Evolutionary conservation across 2,329 filamentous ascomycete genomes (phyloP).

Genomic region (Botrytis fabae): DNA sequence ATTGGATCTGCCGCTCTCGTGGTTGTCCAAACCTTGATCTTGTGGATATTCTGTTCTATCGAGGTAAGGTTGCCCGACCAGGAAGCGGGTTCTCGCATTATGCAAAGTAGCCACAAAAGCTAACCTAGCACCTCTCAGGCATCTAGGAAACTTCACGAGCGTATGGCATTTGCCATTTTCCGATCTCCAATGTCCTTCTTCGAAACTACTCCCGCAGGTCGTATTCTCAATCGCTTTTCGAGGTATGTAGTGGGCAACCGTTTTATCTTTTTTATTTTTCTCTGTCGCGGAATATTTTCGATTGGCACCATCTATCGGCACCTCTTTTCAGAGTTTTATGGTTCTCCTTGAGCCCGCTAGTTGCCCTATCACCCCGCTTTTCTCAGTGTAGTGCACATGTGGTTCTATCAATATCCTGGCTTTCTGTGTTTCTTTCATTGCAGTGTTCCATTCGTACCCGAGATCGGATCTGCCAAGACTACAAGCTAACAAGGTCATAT

Average conservation of each 20-base stretch:
- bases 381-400: constrained; percentile 9
- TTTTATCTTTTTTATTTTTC: background rate
- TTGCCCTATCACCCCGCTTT: constrained; percentile 1
- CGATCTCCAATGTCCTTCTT: constrained; percentile 98
- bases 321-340: background rate
- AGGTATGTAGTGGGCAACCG: constrained; percentile 55
- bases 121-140: constrained; percentile 53
- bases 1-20: constrained; percentile 82
- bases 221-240: constrained; percentile 95
- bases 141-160: constrained; percentile 91
- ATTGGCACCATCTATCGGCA: background rate
- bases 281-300: background rate
- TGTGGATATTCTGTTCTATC: constrained; percentile 99
- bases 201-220: constrained; percentile 75
- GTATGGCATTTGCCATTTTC: constrained; percentile 97
- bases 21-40: constrained; percentile 86
- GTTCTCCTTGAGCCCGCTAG: background rate
- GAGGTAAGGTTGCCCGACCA: constrained; percentile 60
- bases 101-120: constrained; percentile 29
- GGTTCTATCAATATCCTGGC: constrained; percentile 16
- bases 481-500: constrained; percentile 15
- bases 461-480: constrained; percentile 2
- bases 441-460: constrained; percentile 14
- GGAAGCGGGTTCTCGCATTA: constrained; percentile 26
- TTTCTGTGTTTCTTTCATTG: constrained; percentile 3